These are phyloP conservation scores for Babesia divergens DNA, from an alignment of 169 alveolate species.

Conservation along the genomic window DNA sequence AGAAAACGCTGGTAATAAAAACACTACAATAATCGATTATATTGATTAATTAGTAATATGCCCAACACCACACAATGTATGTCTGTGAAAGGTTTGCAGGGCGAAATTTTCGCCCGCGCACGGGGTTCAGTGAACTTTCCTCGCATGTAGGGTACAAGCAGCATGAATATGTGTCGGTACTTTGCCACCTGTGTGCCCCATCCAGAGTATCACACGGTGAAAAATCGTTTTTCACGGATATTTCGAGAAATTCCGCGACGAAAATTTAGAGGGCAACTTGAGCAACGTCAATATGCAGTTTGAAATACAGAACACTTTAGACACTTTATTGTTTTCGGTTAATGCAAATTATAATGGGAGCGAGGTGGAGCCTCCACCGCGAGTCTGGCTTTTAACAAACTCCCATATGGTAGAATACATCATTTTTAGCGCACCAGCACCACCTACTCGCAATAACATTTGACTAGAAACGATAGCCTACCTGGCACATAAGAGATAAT, in stretches of 20 bases:
- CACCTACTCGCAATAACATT: constrained; percentile 22
- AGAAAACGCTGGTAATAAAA: not conserved
- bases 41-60: too few species aligned
- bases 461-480: not conserved
- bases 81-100: too few species aligned
- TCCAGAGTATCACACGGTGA: not conserved
- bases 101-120: too few species aligned
- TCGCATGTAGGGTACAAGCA: not conserved
- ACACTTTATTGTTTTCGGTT: too few species aligned
- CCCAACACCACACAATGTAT: too few species aligned
- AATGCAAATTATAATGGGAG: constrained; percentile 8
- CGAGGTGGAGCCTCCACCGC: not conserved
- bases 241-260: too few species aligned
- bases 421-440: constrained; percentile 65
- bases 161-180: not conserved
- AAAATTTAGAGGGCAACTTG: too few species aligned
- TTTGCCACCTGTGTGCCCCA: not conserved
- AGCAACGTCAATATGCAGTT: too few species aligned
- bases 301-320: too few species aligned
- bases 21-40: not conserved
- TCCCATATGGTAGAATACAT: constrained; percentile 60
- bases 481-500: constrained; percentile 64
- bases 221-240: not conserved
- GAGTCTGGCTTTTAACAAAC: constrained; percentile 38
- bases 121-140: not conserved